Conservation (phyloP, 2,329 filamentous ascomycete genomes). For the Rutstroemia sp. region DNA sequence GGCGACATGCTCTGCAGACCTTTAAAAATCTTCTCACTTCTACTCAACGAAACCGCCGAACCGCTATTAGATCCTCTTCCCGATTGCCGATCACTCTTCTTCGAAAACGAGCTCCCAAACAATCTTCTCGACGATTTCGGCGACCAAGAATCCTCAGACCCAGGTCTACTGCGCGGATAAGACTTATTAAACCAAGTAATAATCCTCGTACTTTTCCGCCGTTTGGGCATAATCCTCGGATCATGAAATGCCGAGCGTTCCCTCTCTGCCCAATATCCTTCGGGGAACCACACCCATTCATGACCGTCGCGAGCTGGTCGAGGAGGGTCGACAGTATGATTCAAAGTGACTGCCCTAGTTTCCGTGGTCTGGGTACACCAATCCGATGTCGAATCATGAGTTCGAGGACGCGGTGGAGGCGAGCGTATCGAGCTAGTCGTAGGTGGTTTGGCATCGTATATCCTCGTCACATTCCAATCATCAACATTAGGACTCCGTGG, state of each 20-base stretch:
- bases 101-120: constrained; percentile 2
- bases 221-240: background rate
- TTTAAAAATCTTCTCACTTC: constrained; percentile 1
- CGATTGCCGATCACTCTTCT: background rate
- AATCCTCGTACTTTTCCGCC: background rate
- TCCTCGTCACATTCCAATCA: constrained; percentile 7
- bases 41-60: background rate
- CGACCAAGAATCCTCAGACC: constrained; percentile 1
- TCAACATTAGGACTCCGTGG: background rate
- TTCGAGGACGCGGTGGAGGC: background rate
- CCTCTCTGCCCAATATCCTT: constrained; percentile 57
- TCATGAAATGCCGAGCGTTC: constrained; percentile 22
- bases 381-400: background rate
- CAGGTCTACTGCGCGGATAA: background rate
- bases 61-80: background rate
- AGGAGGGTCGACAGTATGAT: constrained; percentile 39
- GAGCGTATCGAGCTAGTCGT: background rate
- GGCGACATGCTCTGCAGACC: constrained; percentile 10
- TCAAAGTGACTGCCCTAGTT: background rate
- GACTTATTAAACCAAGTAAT: background rate
- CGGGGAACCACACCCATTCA: constrained; percentile 58
- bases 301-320: constrained; percentile 45
- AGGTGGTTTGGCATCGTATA: constrained; percentile 3
- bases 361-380: background rate
- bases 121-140: constrained; percentile 4